phyloP scores from a whole-genome alignment of 2,329 filamentous ascomycete genomes.

The Alternaria hordeiaustralica region DNA sequence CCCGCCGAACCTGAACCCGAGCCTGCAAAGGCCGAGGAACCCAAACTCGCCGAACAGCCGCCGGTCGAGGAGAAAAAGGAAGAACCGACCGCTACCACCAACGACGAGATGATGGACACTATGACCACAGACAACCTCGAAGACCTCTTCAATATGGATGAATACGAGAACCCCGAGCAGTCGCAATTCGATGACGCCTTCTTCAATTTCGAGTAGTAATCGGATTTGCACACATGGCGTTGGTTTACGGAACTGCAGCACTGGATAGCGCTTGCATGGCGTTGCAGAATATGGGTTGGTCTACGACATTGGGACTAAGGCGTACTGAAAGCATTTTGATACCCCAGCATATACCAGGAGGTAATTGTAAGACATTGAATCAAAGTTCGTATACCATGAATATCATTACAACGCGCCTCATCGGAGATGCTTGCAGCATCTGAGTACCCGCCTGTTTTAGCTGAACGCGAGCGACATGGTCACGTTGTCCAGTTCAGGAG shows the following conservation, averaged over 20 bases:
- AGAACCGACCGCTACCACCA: not conserved
- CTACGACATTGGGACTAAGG: not conserved
- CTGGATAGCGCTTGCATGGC: not conserved
- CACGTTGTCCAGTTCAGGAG: too few species aligned
- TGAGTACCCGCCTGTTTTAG: too few species aligned
- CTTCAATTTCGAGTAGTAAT: conserved; percentile 40
- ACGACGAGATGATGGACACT: conserved; percentile 35
- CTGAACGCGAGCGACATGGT: too few species aligned
- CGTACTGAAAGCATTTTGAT: conserved; percentile 1
- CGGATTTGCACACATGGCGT: not conserved
- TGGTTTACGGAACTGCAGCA: not conserved
- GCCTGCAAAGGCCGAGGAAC: conserved; percentile 8
- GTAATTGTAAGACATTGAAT: not conserved
- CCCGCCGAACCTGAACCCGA: conserved; percentile 5
- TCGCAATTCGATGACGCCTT: conserved; percentile 50
- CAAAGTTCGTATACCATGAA: not conserved
- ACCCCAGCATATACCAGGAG: conserved; percentile 5
- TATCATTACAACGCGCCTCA: not conserved
- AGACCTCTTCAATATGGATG: conserved; percentile 46
- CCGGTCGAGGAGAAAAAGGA: conserved; percentile 10
- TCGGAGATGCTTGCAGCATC: too few species aligned
- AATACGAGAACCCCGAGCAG: conserved; percentile 41
- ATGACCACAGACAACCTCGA: conserved; percentile 43
- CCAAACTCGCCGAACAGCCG: conserved; percentile 15
- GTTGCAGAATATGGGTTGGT: not conserved